Base-by-base conservation (phyloP, 305 asterid genomes). In the Withania somnifera region DNA sequence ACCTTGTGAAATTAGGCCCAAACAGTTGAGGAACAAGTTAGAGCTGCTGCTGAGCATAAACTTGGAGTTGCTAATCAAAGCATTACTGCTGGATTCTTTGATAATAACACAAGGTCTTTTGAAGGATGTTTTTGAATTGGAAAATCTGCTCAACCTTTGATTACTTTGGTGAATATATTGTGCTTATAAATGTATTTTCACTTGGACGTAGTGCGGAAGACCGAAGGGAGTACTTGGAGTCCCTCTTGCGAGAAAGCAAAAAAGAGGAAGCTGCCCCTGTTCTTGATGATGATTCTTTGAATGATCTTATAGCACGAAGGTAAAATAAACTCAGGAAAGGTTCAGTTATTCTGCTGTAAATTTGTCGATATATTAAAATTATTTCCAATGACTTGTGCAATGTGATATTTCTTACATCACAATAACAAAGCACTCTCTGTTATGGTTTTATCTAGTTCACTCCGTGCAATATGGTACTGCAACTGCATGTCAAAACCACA, bases 41-140 rank as follows among this genome's bases (percentile, higher is more conserved):
- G 99, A 86, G 99, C 99, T 83, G 90, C 99, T 26, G 99, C 99
- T 63, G 99, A 97, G 89, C 99, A 97, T 92, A 97, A 97, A 90
- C 99, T 97, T 84, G 99, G 99, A 86, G 98, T 97, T 84, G 99
- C 99, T 51, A 97, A 97, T 88, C 99, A 97, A 89, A 97, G 99
- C 90, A 97, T 97, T 83, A 97, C 99, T 88, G 99, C 99, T 85
- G 99, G 99, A 0, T 97, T 97, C 90, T 97, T 97, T 83, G 98
- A 97, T 89, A 97, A 97, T 68, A 95, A 97, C 88, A 97, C 99
- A 19, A 97, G 99, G 98, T 93, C 80, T 82, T 82, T 78, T 82
- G 20, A 82, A 77, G 9, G 80, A 52, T 71, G 54, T 84, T 75
- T 78, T 85, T 51, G 54, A 78, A 56, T 57, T 45, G 64, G 20